Evolutionary conservation across 306 rosid genomes (phyloP).

Genomic region (Argentina anserina): DNA sequence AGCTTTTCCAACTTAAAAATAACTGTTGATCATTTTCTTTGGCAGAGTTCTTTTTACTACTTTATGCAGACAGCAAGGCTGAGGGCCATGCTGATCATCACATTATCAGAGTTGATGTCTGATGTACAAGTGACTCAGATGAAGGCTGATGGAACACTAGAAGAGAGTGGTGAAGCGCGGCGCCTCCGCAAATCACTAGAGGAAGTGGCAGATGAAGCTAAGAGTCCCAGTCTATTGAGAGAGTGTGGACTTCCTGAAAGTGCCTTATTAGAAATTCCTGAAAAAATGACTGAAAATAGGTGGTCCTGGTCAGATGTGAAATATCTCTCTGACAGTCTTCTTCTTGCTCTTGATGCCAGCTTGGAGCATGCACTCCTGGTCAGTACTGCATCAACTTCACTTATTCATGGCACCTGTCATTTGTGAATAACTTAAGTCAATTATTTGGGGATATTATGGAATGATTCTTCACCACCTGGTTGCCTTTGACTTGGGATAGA

Average conservation of each 20-base stretch:
- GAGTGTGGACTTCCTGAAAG: constrained; percentile 76
- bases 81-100: constrained; percentile 94
- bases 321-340: constrained; percentile 81
- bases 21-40: constrained; percentile 17
- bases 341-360: constrained; percentile 95
- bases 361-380: constrained; percentile 94
- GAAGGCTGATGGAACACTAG: constrained; percentile 89
- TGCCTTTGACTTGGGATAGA: background rate
- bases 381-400: constrained; percentile 26
- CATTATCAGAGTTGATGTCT: constrained; percentile 94
- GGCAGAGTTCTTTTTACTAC: constrained; percentile 94
- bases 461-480: background rate
- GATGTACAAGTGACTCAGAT: constrained; percentile 99
- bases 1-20: constrained; percentile 11
- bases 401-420: background rate
- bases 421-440: background rate
- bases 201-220: constrained; percentile 77
- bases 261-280: constrained; percentile 65
- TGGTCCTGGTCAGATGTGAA: constrained; percentile 97
- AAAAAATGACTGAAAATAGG: constrained; percentile 56
- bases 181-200: constrained; percentile 77
- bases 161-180: constrained; percentile 97
- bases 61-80: constrained; percentile 88
- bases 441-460: background rate
- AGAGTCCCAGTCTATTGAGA: constrained; percentile 53